Conservation (phyloP, 139 green algal genomes). For the Micractinium sp. region DNA sequence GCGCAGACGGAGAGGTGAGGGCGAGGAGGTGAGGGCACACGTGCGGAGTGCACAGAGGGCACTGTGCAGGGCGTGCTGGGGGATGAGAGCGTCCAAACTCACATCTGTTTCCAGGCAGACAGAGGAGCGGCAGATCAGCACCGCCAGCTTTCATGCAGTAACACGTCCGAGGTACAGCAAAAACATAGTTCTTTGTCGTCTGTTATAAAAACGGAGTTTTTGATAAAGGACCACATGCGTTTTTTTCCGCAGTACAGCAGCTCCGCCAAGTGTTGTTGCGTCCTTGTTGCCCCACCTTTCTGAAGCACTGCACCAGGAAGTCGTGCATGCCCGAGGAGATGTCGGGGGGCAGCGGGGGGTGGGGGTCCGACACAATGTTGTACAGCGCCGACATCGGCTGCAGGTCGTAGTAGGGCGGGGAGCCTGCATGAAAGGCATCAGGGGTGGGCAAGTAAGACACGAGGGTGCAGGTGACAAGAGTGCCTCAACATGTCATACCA, state of each 20-base stretch:
- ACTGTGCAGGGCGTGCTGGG: not conserved
- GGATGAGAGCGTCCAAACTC: too few species aligned
- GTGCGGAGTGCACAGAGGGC: not conserved
- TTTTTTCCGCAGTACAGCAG: too few species aligned
- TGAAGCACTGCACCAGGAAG: conserved; percentile 93
- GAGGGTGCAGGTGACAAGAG: not conserved
- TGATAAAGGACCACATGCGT: too few species aligned
- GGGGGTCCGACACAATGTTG: conserved; percentile 91
- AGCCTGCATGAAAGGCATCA: not conserved
- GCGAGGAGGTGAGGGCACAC: not conserved
- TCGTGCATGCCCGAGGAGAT: conserved; percentile 77
- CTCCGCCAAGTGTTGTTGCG: too few species aligned
- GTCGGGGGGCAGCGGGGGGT: conserved; percentile 84
- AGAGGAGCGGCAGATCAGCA: not conserved
- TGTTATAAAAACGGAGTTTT: too few species aligned
- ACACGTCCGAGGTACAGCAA: too few species aligned
- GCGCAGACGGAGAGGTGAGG: not conserved
- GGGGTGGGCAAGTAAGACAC: not conserved
- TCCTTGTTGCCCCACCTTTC: too few species aligned
- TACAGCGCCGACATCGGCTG: conserved; percentile 95
- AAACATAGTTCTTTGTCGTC: too few species aligned
- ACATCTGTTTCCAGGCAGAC: too few species aligned
- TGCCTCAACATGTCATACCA: not conserved
- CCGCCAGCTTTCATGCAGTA: too few species aligned
- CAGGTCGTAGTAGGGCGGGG: conserved; percentile 94